Evolutionary conservation across 1,284 basidiomycete species (phyloP), one percentile per base, ranked within the genome.

Genomic region (Ustilago trichophora): DNA sequence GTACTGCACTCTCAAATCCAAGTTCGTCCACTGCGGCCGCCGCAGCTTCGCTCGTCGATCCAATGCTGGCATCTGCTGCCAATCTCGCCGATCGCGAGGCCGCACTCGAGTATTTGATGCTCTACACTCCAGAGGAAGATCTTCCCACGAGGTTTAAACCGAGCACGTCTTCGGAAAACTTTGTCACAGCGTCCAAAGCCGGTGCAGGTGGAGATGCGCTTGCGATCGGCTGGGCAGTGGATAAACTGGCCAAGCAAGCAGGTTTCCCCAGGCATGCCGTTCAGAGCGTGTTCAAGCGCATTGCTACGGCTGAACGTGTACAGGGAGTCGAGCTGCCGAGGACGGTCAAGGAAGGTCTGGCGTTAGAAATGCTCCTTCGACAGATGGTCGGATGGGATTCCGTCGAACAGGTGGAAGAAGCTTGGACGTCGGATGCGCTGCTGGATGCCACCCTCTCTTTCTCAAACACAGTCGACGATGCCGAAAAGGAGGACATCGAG

Each of bases 261-360:
- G 93, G 93, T 3, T 93, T 89, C 83, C 93, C 93, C 7, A 83
- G 86, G 1, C 87, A 89, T 56, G 84, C 86, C 9, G 90, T 93
- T 12, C 87, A 87, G 72, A 84, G 85, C 24, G 86, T 84, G 49
- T 83, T 87, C 26, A 60, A 58, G 18, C 35, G 54, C 25, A 59
- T 60, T 29, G 44, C 45, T 9, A 45, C 32, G 4, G 44, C 46
- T 0, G 52, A 60, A 27, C 42, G 56, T 22, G 36, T 38, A 24
- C 46, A 21, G 19, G 35, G 13, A 16, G 32, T 19, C 26, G 42
- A 52, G 27, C n/a, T 64, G 35, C 32, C 49, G 24, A 48, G 54
- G 35, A 13, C 48, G 27, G 42, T 45, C 22, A 38, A 58, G 25
- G 73, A 77, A 42, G 69, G 59, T 4, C 18, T 59, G 15, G 69